Percentiles rank a stretch among this genome's conserved stretches.
Conservation (phyloP, 2,329 filamentous ascomycete genomes). For the Hymenoscyphus infarciens region DNA sequence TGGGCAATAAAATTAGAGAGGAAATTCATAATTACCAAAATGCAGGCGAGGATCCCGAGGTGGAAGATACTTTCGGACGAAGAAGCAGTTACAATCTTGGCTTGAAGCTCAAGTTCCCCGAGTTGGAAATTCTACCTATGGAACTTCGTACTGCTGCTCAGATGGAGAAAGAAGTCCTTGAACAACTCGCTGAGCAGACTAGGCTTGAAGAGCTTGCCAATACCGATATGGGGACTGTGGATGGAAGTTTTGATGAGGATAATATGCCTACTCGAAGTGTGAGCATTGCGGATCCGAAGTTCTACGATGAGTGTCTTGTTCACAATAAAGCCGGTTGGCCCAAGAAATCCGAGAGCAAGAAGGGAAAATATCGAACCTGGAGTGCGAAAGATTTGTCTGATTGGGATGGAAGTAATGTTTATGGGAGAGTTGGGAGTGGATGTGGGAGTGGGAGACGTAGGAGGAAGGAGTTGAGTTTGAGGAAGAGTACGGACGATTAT, state of each 20-base stretch:
- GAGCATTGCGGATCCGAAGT: slow-evolving; percentile 29
- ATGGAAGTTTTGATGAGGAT: slow-evolving; percentile 6
- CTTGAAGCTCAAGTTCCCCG: slow-evolving; percentile 28
- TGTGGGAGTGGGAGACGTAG: slow-evolving; percentile 6
- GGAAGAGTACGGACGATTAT: slow-evolving; percentile 28
- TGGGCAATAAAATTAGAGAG: slow-evolving; percentile 14
- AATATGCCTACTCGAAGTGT: background rate
- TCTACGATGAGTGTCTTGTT: slow-evolving; percentile 30
- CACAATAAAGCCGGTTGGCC: background rate
- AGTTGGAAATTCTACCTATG: slow-evolving; percentile 31
- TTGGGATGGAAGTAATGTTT: background rate
- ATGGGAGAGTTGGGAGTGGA: slow-evolving; percentile 5
- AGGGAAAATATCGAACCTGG: slow-evolving; percentile 30
- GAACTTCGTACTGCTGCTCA: slow-evolving; percentile 6
- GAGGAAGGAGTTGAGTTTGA: slow-evolving; percentile 21
- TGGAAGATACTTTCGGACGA: slow-evolving; percentile 20
- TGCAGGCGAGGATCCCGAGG: slow-evolving; percentile 11
- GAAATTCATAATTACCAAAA: slow-evolving; percentile 21
- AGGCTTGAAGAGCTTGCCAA: slow-evolving; percentile 2
- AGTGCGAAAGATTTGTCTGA: slow-evolving; percentile 26
- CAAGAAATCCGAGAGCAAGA: slow-evolving; percentile 15
- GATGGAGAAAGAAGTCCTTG: slow-evolving; percentile 8
- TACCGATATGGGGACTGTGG: slow-evolving; percentile 9
- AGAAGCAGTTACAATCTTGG: slow-evolving; percentile 27
- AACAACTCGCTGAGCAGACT: slow-evolving; percentile 2